Base-by-base conservation (phyloP, 1,284 basidiomycete genomes). In the Ustilago crameri region DNA sequence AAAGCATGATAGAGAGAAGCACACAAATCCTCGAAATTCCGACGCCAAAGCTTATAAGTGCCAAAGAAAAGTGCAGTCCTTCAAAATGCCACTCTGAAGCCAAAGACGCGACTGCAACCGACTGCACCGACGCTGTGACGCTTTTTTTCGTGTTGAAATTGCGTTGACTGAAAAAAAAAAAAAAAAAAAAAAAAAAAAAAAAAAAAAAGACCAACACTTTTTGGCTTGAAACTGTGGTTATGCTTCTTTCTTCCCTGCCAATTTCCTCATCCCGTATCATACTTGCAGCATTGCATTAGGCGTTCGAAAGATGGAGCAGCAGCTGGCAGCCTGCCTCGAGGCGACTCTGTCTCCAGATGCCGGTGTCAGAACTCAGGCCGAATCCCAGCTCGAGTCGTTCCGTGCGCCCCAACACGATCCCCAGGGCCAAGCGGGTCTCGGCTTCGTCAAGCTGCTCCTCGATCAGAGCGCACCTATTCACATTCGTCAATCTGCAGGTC, bases 401-500 rank as follows among this genome's bases (percentile, higher is more conserved):
- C 67, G 54, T 15, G 49, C 56, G 30, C 58, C 75, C 24, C 35
- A 66, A 44, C 47, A 56, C n/a, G 65, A 69, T 22, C 45, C 67
- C 3, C 40, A 48, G 32, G 64, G 65, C 20, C 51, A 56, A 27
- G 48, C 60, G 15, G 71, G 68, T 24, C 51, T 69, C n/a, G 64
- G 62, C 18, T 53, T 77, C 30, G 62, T 61, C 45, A 64, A 63
- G 27, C 30, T 76, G 32, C 35, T 78, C 2, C 65, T 75, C 18
- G 46, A 56, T 22, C 9, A 48, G 18, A 24, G 41, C 18, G n/a
- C 62, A 8, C 32, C 61, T 26, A 41, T 71, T 18, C 62, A 68
- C 38, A 44, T 75, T 24, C 78, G 80, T 9, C 81, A 82, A 49
- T 69, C 78, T 3, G 76, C 81, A 9, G 79, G 73, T 22, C 49